Evolutionary conservation across 2,329 filamentous ascomycete species (phyloP).

Genomic region (Penicillium palitans): DNA sequence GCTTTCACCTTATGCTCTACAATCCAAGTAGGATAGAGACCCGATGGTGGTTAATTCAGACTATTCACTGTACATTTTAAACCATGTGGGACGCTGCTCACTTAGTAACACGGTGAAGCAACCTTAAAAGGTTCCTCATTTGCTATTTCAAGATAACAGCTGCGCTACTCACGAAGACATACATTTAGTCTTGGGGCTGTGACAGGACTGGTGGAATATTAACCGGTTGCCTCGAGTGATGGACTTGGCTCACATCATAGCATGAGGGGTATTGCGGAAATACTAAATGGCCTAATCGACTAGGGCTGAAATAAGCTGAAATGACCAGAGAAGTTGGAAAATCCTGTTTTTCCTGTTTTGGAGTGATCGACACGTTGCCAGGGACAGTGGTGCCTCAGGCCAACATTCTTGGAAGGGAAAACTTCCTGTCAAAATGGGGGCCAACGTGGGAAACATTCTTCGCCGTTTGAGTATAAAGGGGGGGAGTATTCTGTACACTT

Average conservation of each 20-base stretch:
- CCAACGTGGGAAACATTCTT: conserved; percentile 6
- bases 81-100: no score
- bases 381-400: conserved; percentile 3
- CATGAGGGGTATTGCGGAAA: background rate
- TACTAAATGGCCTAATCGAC: background rate
- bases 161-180: background rate
- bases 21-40: no score
- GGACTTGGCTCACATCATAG: background rate
- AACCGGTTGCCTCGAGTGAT: background rate
- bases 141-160: no score
- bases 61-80: no score
- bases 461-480: background rate
- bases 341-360: conserved; percentile 2
- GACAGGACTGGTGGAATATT: background rate
- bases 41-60: no score
- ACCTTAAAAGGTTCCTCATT: no score
- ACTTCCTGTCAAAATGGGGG: background rate
- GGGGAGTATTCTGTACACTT: background rate
- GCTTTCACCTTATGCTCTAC: no score
- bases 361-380: background rate
- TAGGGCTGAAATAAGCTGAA: background rate
- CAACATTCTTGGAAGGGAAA: background rate
- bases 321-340: background rate
- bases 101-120: no score
- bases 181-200: background rate